These are phyloP conservation scores for Sphenostylis stenocarpa DNA, from an alignment of 306 rosid genomes.

Conservation along the genomic window DNA sequence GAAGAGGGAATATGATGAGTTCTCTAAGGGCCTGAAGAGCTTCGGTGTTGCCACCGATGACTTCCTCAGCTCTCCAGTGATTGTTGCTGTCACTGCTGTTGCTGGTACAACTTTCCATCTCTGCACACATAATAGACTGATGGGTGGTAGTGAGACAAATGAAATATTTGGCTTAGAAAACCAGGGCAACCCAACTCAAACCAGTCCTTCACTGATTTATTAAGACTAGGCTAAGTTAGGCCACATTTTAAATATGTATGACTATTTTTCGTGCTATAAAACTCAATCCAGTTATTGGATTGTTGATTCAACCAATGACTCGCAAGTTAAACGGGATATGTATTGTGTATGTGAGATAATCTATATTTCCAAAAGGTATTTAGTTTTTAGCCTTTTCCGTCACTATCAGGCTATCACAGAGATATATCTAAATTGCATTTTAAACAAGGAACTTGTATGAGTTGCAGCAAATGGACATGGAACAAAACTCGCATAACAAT, in stretches of 20 bases:
- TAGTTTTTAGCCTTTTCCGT: background rate
- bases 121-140: background rate
- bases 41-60: slow-evolving; percentile 69
- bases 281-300: background rate
- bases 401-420: too few species aligned
- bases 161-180: background rate
- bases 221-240: background rate
- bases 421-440: too few species aligned
- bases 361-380: background rate
- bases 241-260: background rate
- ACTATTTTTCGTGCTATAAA: background rate
- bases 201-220: background rate
- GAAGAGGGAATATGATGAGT: slow-evolving; percentile 69
- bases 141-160: background rate
- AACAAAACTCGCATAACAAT: background rate
- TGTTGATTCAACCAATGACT: background rate
- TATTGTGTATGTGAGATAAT: too few species aligned
- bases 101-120: slow-evolving; percentile 26
- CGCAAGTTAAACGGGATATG: background rate
- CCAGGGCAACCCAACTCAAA: background rate
- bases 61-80: slow-evolving; percentile 72
- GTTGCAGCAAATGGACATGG: background rate
- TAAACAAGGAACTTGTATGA: too few species aligned
- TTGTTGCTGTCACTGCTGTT: background rate
- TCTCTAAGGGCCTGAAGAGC: slow-evolving; percentile 80